A percentile compares a stretch with the other conserved stretches of the same genome.
Evolutionary conservation across 352 stramenopile species (phyloP).

Genomic region (Pilasporangium apinafurcum): DNA sequence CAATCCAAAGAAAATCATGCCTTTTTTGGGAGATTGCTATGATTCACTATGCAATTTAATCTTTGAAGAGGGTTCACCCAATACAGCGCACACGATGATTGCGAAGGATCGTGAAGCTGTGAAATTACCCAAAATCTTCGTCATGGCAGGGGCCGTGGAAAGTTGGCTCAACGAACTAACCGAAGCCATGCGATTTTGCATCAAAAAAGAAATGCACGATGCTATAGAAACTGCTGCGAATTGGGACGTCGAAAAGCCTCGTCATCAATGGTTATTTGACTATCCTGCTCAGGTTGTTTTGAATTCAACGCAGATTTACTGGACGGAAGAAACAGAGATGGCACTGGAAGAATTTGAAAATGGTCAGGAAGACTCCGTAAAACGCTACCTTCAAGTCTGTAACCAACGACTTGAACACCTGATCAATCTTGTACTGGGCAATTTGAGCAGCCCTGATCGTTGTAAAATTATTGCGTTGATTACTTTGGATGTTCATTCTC

Average conservation of each 20-base stretch:
- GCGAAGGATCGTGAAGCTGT: constrained; percentile 74
- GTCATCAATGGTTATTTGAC: constrained; percentile 97
- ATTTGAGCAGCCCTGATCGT: constrained; percentile 84
- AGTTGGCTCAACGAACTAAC: constrained; percentile 86
- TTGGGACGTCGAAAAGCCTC: constrained; percentile 94
- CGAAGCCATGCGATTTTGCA: constrained; percentile 77
- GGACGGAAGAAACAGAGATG: constrained; percentile 96
- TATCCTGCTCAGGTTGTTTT: constrained; percentile 91
- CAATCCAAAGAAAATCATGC: constrained; percentile 97
- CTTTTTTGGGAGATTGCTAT: constrained; percentile 96
- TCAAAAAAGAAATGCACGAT: constrained; percentile 85
- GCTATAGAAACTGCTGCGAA: constrained; percentile 82
- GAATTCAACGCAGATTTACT: constrained; percentile 90
- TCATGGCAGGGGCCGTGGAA: constrained; percentile 82
- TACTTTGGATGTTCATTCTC: constrained; percentile 94
- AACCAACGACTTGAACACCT: constrained; percentile 87
- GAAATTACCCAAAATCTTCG: constrained; percentile 60
- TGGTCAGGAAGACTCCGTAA: constrained; percentile 83
- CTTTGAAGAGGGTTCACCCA: constrained; percentile 74
- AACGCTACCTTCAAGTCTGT: constrained; percentile 72
- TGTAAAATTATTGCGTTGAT: constrained; percentile 96
- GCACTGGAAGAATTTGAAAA: constrained; percentile 86
- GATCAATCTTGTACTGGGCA: constrained; percentile 89
- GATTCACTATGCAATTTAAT: constrained; percentile 89
- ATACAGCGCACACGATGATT: constrained; percentile 83